phyloP scores from a whole-genome alignment of 306 rosid species.

The Rubus parviflorus region DNA sequence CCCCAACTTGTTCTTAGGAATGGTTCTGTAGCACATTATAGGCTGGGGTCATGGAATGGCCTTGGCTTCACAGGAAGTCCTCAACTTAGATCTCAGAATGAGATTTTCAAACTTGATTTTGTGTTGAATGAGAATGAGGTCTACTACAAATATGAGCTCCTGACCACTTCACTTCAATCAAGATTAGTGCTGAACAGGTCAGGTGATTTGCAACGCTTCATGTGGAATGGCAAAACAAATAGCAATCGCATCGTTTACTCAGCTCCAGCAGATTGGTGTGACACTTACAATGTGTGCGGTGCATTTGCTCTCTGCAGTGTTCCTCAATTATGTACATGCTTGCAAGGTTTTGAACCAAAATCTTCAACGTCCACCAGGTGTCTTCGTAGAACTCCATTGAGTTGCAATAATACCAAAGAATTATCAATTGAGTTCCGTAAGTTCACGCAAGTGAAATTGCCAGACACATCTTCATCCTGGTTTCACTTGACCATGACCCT shows the following conservation, averaged over 20 bases:
- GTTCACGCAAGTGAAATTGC: slow-evolving; percentile 35
- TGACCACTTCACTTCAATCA: slow-evolving; percentile 23
- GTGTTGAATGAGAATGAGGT: slow-evolving; percentile 37
- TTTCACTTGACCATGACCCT: slow-evolving; percentile 36
- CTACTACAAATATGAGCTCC: slow-evolving; percentile 40
- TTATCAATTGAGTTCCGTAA: slow-evolving; percentile 36
- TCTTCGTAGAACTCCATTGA: slow-evolving; percentile 16
- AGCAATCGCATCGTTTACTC: background rate
- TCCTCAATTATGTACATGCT: slow-evolving; percentile 44
- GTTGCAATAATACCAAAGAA: slow-evolving; percentile 29
- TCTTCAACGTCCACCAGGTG: slow-evolving; percentile 42
- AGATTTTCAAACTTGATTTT: background rate
- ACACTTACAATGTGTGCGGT: slow-evolving; percentile 43
- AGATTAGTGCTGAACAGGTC: slow-evolving; percentile 46
- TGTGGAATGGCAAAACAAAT: slow-evolving; percentile 29
- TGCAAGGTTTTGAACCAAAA: slow-evolving; percentile 42
- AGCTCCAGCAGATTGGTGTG: slow-evolving; percentile 43
- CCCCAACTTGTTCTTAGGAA: slow-evolving; percentile 40
- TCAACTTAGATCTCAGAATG: background rate
- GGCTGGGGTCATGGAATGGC: slow-evolving; percentile 60
- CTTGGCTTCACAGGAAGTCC: slow-evolving; percentile 18
- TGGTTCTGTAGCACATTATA: slow-evolving; percentile 28
- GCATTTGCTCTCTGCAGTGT: slow-evolving; percentile 31
- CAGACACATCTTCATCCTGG: slow-evolving; percentile 43
- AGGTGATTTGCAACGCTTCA: slow-evolving; percentile 12